phyloP scores from a whole-genome alignment of 1,284 basidiomycete genomes.

The Ganoderma lucidum region DNA sequence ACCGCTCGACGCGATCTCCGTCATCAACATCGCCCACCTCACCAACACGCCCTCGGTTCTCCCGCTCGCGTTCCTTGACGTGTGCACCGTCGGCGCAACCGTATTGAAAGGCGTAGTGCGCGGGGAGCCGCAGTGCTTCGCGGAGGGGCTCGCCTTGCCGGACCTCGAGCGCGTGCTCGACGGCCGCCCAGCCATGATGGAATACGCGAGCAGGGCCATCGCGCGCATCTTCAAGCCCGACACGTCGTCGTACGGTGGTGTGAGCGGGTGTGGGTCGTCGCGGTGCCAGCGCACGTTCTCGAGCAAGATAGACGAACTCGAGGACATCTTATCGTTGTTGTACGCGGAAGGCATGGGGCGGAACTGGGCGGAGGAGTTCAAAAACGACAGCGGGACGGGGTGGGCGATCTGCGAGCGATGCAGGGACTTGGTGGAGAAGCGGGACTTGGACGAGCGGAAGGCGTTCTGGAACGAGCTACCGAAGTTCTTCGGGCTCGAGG shows the following conservation, averaged over 20 bases:
- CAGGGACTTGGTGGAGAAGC: slow-evolving; percentile 9
- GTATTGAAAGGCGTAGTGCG: slow-evolving; percentile 16
- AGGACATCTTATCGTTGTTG: neutral
- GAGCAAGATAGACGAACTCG: slow-evolving; percentile 10
- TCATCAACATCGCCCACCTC: slow-evolving; percentile 25
- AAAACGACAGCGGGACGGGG: neutral
- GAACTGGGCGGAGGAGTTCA: slow-evolving; percentile 10
- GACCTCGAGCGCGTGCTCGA: slow-evolving; percentile 18
- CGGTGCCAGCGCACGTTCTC: slow-evolving; percentile 12
- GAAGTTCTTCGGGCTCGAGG: neutral
- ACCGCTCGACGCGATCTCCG: slow-evolving; percentile 19
- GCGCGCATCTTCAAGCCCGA: slow-evolving; percentile 18
- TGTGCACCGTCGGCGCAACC: neutral
- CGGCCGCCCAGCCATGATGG: slow-evolving; percentile 10
- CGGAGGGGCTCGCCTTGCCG: slow-evolving; percentile 9
- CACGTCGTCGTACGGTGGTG: neutral
- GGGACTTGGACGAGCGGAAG: slow-evolving; percentile 12
- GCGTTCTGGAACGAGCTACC: slow-evolving; percentile 13
- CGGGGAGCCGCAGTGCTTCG: neutral
- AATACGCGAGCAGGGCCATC: slow-evolving; percentile 11
- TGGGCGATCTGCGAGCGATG: slow-evolving; percentile 15
- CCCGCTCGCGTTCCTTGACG: slow-evolving; percentile 21
- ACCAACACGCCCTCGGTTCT: slow-evolving; percentile 23
- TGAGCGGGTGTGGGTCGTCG: slow-evolving; percentile 1
- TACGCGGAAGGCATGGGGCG: neutral